phyloP scores from a whole-genome alignment of 805 yeast genomes.

The Grigorovia transvaalensis region DNA sequence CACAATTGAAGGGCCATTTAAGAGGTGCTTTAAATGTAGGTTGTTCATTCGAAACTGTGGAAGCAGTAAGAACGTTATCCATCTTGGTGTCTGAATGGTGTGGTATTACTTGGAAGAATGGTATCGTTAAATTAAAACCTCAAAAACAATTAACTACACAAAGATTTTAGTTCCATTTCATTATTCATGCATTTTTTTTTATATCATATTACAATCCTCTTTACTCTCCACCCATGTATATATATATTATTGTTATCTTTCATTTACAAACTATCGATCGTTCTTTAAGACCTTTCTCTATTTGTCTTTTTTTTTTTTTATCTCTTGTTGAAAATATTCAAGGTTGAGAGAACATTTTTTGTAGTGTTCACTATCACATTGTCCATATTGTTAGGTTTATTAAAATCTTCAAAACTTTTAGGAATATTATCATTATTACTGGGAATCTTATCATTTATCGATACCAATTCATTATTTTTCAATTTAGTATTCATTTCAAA shows the following conservation, averaged over 20 bases:
- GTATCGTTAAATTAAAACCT: slow-evolving; percentile 21
- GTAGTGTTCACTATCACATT: neutral
- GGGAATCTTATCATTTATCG: neutral
- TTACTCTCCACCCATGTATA: neutral
- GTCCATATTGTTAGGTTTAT: neutral
- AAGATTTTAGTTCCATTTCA: neutral
- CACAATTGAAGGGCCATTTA: slow-evolving; percentile 84
- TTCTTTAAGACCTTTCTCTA: too few relatives aligned
- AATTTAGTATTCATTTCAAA: slow-evolving; percentile 48
- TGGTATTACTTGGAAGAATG: slow-evolving; percentile 49
- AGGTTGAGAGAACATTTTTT: slow-evolving; percentile 4
- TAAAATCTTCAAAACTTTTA: neutral
- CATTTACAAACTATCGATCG: neutral
- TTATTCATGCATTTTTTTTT: neutral
- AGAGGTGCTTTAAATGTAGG: slow-evolving; percentile 80
- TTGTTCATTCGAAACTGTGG: slow-evolving; percentile 51
- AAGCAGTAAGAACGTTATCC: slow-evolving; percentile 49
- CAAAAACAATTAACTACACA: slow-evolving; percentile 5
- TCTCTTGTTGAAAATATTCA: slow-evolving; percentile 3
- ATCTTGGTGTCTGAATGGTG: slow-evolving; percentile 63
- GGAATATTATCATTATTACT: neutral
- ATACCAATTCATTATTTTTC: neutral
- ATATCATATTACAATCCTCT: neutral
- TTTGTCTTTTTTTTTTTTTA: neutral
- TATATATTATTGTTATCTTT: neutral